Conservation (phyloP, 2,329 filamentous ascomycete genomes). For the Arthrocladium fulminans region DNA sequence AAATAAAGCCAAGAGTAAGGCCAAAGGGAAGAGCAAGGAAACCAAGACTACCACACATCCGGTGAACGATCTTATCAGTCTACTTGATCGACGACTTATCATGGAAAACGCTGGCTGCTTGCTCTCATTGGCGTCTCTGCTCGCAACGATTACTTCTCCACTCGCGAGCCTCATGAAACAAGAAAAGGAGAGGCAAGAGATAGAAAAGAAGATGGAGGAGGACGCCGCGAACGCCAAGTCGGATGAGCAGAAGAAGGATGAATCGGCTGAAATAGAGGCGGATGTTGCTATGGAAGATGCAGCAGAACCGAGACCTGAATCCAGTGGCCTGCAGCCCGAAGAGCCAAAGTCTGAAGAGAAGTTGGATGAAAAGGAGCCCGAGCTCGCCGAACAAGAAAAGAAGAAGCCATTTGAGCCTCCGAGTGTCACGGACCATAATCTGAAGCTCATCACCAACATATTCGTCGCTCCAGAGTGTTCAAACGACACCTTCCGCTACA, state of each 20-base stretch:
- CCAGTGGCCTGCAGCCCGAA: constrained; percentile 16
- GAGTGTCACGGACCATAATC: constrained; percentile 76
- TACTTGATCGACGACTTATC: constrained; percentile 87
- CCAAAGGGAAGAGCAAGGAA: constrained; percentile 85
- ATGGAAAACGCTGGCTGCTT: constrained; percentile 97
- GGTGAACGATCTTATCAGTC: constrained; percentile 76
- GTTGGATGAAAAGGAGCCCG: constrained; percentile 25
- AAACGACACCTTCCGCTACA: constrained; percentile 96
- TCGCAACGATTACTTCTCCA: constrained; percentile 81
- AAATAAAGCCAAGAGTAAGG: constrained; percentile 62
- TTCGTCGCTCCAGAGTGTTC: constrained; percentile 93
- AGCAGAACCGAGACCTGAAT: constrained; percentile 15
- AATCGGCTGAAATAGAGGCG: constrained; percentile 32
- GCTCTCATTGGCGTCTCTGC: constrained; percentile 78
- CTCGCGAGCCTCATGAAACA: constrained; percentile 73
- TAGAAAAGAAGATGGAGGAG: constrained; percentile 32
- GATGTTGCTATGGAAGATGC: constrained; percentile 18
- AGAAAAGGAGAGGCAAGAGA: constrained; percentile 59
- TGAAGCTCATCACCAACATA: constrained; percentile 91
- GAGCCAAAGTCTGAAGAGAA: constrained; percentile 23
- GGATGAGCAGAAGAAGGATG: constrained; percentile 20
- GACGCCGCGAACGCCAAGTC: constrained; percentile 21
- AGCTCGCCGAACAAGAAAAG: constrained; percentile 39
- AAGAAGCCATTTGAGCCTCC: constrained; percentile 67
- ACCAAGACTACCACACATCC: constrained; percentile 77